These are phyloP conservation scores for Cystobasidium slooffiae DNA, from an alignment of 1,284 basidiomycete genomes.

Conservation along the genomic window DNA sequence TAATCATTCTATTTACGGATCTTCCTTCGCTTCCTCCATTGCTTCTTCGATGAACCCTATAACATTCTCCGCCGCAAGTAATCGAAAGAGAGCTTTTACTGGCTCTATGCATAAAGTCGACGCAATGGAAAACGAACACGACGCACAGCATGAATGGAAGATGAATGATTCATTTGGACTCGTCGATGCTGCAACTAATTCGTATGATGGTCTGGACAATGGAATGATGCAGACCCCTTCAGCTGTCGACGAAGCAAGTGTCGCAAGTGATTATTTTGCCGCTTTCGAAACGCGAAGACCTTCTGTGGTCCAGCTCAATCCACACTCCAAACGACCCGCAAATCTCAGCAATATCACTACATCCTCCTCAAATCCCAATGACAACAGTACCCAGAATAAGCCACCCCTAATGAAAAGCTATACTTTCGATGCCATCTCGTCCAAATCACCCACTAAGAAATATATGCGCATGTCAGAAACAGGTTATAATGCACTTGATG, in stretches of 20 bases:
- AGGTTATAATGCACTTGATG: neutral
- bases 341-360: neutral
- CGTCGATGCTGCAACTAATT: no score
- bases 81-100: neutral
- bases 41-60: neutral
- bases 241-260: no score
- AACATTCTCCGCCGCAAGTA: neutral
- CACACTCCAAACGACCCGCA: no score
- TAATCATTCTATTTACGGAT: constrained; percentile 25
- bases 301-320: no score
- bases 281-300: no score
- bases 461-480: constrained; percentile 14
- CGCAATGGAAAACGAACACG: no score
- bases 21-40: constrained; percentile 34
- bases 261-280: no score
- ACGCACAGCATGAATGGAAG: no score
- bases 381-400: neutral
- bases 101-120: neutral
- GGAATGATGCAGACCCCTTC: no score
- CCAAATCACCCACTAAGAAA: constrained; percentile 16
- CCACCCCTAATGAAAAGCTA: constrained; percentile 22
- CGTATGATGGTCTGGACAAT: no score
- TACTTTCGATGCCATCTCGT: constrained; percentile 27
- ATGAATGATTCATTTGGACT: no score
- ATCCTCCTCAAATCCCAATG: neutral